Evolutionary conservation across 768 basidiomycete genomes (phyloP).

Genomic region (Vishniacozyma victoriae): DNA sequence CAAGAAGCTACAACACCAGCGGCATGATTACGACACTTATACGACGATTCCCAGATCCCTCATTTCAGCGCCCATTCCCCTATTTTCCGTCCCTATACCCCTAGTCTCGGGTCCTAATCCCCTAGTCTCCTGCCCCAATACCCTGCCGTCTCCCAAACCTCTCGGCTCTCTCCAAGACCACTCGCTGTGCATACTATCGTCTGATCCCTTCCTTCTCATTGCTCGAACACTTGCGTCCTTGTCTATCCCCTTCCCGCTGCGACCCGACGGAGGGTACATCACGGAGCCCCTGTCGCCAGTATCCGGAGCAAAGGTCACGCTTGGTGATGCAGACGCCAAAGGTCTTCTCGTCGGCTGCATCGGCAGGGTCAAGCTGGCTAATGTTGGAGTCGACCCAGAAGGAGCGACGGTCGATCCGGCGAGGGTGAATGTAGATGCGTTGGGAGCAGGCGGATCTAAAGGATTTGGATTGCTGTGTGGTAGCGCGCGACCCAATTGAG

Average conservation of each 20-base stretch:
- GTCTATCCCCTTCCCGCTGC: constrained; percentile 49
- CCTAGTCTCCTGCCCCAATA: neutral
- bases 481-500: constrained; percentile 52
- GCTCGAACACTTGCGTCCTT: constrained; percentile 83
- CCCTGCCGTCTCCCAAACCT: neutral
- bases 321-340: constrained; percentile 1
- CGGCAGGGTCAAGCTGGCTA: neutral
- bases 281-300: neutral
- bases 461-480: constrained; percentile 94
- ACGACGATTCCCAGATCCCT: neutral
- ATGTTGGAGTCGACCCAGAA: neutral
- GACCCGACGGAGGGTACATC: neutral
- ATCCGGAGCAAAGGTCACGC: constrained; percentile 10
- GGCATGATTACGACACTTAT: neutral
- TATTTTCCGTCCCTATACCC: no score
- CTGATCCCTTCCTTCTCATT: constrained; percentile 79
- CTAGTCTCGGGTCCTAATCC: neutral
- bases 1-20: no score
- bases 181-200: constrained; percentile 75
- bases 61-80: neutral
- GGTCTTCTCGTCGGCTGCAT: neutral
- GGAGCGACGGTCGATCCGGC: constrained; percentile 84
- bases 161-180: constrained; percentile 32
- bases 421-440: constrained; percentile 85
- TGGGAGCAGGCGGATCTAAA: constrained; percentile 79